These are phyloP conservation scores for Euphorbia celastroides DNA, from an alignment of 441 rosid species.

Conservation along the genomic window DNA sequence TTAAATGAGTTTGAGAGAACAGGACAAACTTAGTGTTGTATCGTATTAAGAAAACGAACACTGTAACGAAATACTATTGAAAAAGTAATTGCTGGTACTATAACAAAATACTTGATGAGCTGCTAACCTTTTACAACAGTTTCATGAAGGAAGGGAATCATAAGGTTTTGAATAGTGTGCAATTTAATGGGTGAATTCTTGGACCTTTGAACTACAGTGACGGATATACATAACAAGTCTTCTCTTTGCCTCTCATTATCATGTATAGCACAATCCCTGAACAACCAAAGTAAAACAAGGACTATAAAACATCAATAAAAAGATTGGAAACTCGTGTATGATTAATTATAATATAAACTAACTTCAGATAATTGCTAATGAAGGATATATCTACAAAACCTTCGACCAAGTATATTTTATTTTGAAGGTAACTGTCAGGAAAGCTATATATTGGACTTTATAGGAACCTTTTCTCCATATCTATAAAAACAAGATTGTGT, in stretches of 20 bases:
- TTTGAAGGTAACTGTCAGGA: neutral
- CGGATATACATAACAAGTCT: constrained; percentile 61
- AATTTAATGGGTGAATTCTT: constrained; percentile 32
- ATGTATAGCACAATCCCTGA: constrained; percentile 45
- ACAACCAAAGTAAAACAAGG: constrained; percentile 18
- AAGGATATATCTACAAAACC: neutral
- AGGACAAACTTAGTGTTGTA: neutral
- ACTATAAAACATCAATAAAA: no score
- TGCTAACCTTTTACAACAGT: constrained; percentile 67
- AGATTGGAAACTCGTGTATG: no score
- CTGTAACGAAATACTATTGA: neutral
- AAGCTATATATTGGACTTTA: neutral
- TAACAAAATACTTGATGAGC: neutral
- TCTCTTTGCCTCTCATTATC: constrained; percentile 36
- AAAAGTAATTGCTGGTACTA: neutral
- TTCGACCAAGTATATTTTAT: neutral
- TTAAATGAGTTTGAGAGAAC: constrained; percentile 4
- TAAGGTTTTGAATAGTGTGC: constrained; percentile 37
- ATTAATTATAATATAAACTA: no score
- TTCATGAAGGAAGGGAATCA: constrained; percentile 73
- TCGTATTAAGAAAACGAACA: constrained; percentile 1
- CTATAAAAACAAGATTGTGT: neutral
- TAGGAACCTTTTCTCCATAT: neutral
- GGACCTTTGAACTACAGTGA: constrained; percentile 40
- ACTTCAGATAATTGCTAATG: neutral